A percentile compares a stretch with the other conserved stretches of the same genome.
phyloP scores from a whole-genome alignment of 345 rosid species.

The Kandelia obovata region DNA sequence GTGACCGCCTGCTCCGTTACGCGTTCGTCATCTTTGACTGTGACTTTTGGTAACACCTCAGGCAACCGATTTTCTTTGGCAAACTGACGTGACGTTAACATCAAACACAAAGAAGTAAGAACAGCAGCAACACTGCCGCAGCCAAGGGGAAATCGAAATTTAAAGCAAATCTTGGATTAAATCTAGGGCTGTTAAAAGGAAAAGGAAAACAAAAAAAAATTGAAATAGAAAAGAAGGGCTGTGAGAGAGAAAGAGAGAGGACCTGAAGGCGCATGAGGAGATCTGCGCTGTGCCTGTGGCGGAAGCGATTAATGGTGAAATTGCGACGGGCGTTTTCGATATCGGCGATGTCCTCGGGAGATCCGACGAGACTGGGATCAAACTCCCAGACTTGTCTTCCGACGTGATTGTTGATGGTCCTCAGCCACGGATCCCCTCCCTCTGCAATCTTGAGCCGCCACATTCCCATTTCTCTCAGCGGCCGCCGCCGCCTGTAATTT shows the following conservation, averaged over 20 bases:
- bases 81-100: constrained; percentile 37
- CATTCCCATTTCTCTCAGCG: constrained; percentile 35
- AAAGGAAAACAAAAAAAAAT: no score
- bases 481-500: no score
- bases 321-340: constrained; percentile 56
- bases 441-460: constrained; percentile 88
- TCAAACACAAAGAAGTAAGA: not conserved
- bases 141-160: no score
- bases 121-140: not conserved
- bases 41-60: constrained; percentile 46
- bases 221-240: no score
- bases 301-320: constrained; percentile 54
- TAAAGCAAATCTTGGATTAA: no score
- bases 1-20: constrained; percentile 60
- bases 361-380: constrained; percentile 51
- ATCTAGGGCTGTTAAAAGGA: no score
- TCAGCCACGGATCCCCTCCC: constrained; percentile 75
- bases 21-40: constrained; percentile 51
- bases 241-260: not conserved
- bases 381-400: constrained; percentile 94
- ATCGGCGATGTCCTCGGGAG: constrained; percentile 57
- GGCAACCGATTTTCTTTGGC: constrained; percentile 49
- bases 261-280: constrained; percentile 90
- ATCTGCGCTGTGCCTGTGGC: constrained; percentile 77
- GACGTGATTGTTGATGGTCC: constrained; percentile 57